Base-by-base conservation (phyloP, 495 filamentous ascomycete genomes). In the Neurospora discreta region DNA sequence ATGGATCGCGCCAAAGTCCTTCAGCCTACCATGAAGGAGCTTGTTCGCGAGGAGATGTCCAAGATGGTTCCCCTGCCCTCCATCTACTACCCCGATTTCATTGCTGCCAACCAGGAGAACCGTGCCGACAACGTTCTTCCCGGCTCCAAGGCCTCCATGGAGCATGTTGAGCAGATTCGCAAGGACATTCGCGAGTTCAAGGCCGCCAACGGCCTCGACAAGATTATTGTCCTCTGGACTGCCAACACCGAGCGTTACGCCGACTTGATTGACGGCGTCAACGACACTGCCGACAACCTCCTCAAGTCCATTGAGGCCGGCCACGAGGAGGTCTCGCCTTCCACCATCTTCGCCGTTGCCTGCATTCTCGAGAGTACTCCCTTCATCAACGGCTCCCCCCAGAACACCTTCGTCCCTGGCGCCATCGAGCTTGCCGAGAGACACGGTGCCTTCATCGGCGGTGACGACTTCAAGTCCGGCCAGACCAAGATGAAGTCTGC, bases 401-500 rank as follows among this genome's bases (percentile, higher is more conserved):
- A 99, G 85, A 99, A 99, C 87, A 98, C 95, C 43, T 98, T 99
- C 74, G 95, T 99, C 39, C 95, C 95, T 3, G 95, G 95, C 76
- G 91, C 90, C 67, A 90, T 98, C 73, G 85, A 95, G 73, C 88
- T 98, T 58, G 96, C 95, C n/a, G 92, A 96, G 86, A 85, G 90
- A 83, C 88, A 92, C 81, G 84, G 86, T 71, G 89, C 96, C 39
- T 99, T 98, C 87, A 93, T 99, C 76, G 96, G 95, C 52, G 95
- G 95, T 76, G 95, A 99, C 81, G 95, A 99, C 85, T 99, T 99
- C 90, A 99, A 99, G 88, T 98, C 95, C 69, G 95, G 95, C 73
- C 95, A 99, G 87, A 99, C 95, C 77, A 99, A 99, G 90, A 99
- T 99, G 95, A 99, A 99, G 83, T 97, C 94, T 44, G 96, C 96